Evolutionary conservation across 2,329 filamentous ascomycete species (phyloP), one percentile per base, ranked within the genome.

Genomic region (Xylariaceae sp.): DNA sequence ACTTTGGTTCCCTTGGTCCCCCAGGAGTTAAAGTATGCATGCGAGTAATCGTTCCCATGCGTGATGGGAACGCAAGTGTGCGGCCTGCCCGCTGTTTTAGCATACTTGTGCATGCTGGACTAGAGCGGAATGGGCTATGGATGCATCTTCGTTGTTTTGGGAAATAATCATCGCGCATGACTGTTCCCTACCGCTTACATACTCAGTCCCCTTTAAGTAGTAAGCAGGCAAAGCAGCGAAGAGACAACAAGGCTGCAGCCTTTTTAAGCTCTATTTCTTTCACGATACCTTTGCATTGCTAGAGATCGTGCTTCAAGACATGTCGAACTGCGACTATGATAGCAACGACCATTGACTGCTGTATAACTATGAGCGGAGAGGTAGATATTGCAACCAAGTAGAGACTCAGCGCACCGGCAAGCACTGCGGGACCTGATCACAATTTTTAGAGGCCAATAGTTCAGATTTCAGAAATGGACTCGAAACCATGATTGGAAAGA

Each of bases 21-120:
- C n/a, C n/a, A n/a, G n/a, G n/a, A n/a, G n/a, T n/a, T n/a, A n/a
- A 41, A 23, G 50, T 27, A 50, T 30, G 15, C 32, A 18, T 35
- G 30, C 15, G 29, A 42, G 35, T 29, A 35, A 53, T 53, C 50
- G 42, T 53, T 53, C 50, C 15, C 33, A 23, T 16, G 30, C 20
- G 39, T 21, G 15, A 16, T n/a, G 33, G 35, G 26, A 35, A 36
- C 20, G 24, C 26, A 18, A 15, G 32, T 10, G 18, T 13, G 27
- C 20, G 20, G 18, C 16, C 27, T 33, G 13, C 6, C 29, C 27
- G 41, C 27, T n/a, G n/a, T n/a, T n/a, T n/a, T n/a, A n/a, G n/a
- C n/a, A n/a, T n/a, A n/a, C n/a, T n/a, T n/a, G n/a, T n/a, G n/a
- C n/a, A n/a, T n/a, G 21, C 29, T 27, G n/a, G 36, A 15, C 13